Base-by-base conservation (phyloP, 305 asterid species). In the Petunia hybrid region DNA sequence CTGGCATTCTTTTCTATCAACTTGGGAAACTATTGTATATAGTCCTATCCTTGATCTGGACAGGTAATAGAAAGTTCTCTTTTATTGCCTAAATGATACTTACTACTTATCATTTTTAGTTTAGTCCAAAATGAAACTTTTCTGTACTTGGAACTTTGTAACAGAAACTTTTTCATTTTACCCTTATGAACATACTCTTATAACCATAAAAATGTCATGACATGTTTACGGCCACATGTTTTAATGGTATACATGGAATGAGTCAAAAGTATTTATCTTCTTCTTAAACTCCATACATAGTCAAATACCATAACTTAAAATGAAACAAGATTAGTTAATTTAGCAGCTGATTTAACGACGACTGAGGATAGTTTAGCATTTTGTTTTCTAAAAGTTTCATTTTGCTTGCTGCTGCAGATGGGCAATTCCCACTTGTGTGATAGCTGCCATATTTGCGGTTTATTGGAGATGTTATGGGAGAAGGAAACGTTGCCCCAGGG, bases 21-120 rank as follows among this genome's bases (percentile, higher is more conserved):
- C 98, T 59, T 96, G 98, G 99, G 99, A 96, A 87, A 81, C 95
- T 40, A 87, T 94, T 39, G 99, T 96, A 35, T 96, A 96, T 90
- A 94, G 97, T 88, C 98, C 98, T 63, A 57, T 94, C 74, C 97
- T 96, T 78, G 99, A 96, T 86, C 88, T 96, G 86, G 98, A 96
- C 97, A 92, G 99, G 99, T 96, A 83, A 48, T 12, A 48, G 36
- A 45, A 71, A 71, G 22, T 48, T 71, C 6, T 6, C 39, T 70
- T 70, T 46, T 46, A 56, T 69, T n/a, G 40, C 76, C 8, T 70
- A 43, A 8, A 22, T 43, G 9, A 22, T 69, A 36, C 31, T 22
- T 22, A 22, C 31, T 22, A 22, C 31, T 22, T 22, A 22, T 22
- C 31, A 22, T 48, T 48, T 48, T 8, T 51, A 51, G 56, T 8